Evolutionary conservation across 768 basidiomycete species (phyloP).

Genomic region (Suillus luteus): DNA sequence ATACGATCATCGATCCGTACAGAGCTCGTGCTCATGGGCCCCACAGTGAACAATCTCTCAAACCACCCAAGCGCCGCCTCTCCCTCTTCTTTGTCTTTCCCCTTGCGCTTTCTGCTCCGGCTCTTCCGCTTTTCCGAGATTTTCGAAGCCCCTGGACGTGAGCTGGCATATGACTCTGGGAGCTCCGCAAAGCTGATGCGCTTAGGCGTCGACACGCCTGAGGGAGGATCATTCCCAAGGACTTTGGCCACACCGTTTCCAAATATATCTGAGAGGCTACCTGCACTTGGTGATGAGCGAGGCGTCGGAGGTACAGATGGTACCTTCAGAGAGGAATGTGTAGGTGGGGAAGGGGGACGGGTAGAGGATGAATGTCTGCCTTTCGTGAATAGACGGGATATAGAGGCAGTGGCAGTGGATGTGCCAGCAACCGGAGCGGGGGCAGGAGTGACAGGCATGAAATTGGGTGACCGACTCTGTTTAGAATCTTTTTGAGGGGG

Average conservation of each 20-base stretch:
- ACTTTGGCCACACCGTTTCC: constrained; percentile 31
- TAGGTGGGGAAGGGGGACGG: constrained; percentile 61
- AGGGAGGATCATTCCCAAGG: constrained; percentile 45
- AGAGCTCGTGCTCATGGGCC: constrained; percentile 22
- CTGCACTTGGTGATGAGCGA: constrained; percentile 35
- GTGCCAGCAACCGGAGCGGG: constrained; percentile 61
- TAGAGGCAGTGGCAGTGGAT: constrained; percentile 74
- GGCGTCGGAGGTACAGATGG: constrained; percentile 40
- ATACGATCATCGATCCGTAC: constrained; percentile 46
- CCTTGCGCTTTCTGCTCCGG: constrained; percentile 32
- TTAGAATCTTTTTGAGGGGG: constrained; percentile 17
- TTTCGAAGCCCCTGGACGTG: constrained; percentile 36
- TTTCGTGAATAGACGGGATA: constrained; percentile 77
- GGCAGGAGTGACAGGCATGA: constrained; percentile 44
- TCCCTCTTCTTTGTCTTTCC: constrained; percentile 30
- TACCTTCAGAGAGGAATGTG: constrained; percentile 48
- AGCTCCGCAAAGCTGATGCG: constrained; percentile 79
- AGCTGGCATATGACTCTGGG: constrained; percentile 62
- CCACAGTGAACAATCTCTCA: constrained; percentile 21
- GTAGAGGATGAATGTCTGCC: constrained; percentile 60
- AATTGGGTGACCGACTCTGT: constrained; percentile 22
- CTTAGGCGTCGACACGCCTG: constrained; percentile 63
- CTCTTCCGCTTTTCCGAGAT: constrained; percentile 32
- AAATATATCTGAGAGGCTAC: constrained; percentile 30
- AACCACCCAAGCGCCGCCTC: constrained; percentile 27